Evolutionary conservation across 345 rosid species (phyloP), one percentile per base, ranked within the genome.

Genomic region (Microthlaspi erraticum): DNA sequence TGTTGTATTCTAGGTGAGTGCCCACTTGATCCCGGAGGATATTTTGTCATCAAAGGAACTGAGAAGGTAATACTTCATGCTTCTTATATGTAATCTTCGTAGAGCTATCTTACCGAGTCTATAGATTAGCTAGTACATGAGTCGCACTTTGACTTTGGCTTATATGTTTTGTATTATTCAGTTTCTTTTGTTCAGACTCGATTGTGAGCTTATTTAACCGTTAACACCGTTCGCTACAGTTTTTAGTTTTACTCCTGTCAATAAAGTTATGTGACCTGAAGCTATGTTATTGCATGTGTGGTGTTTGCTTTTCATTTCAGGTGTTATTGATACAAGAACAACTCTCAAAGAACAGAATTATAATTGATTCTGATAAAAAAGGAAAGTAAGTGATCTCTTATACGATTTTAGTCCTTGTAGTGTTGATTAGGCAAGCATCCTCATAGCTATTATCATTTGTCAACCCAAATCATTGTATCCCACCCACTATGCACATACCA

Each of bases 11-110:
- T 52, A 93, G 98, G 98, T 73, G 98, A 93, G 81, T 93, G 98
- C 72, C 98, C 97, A 74, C 89, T 89, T 54, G 98, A 93, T 72
- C 96, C 97, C 50, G 97, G 98, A 58, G 97, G 97, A 54, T 93
- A 93, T 84, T 93, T 93, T 76, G 52, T 93, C 52, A 82, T 89
- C 51, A 93, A 91, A 78, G 98, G 98, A 68, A 81, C 87, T 0
- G 97, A 93, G 78, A 93, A 91, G 97, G 97, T 93, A 42, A n/a
- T n/a, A n/a, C n/a, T n/a, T n/a, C n/a, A n/a, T n/a, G n/a, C n/a
- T n/a, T n/a, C n/a, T n/a, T n/a, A n/a, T n/a, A n/a, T n/a, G n/a
- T n/a, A n/a, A 39, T n/a, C 20, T 16, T 66, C 42, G n/a, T 14
- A 16, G 37, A 29, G 6, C 57, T 36, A 44, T 60, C 26, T 37